These are phyloP conservation scores for Naematelia aurantialba DNA, from an alignment of 768 basidiomycete genomes.

Conservation along the genomic window DNA sequence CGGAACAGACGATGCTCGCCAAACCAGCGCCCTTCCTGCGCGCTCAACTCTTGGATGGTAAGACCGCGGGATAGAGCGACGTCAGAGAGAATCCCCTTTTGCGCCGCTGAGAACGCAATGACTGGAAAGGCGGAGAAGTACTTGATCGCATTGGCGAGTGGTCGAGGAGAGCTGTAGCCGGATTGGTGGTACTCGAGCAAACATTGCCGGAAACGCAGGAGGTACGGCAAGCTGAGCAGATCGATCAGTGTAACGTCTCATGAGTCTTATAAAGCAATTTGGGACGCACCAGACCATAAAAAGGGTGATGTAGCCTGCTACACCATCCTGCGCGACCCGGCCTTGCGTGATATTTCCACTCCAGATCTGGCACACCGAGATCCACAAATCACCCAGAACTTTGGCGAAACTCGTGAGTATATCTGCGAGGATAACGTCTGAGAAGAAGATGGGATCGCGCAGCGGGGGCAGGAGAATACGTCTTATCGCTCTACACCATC, in stretches of 20 bases:
- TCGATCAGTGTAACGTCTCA: conserved; percentile 2
- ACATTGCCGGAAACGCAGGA: conserved; percentile 91
- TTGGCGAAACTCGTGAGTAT: conserved; percentile 95
- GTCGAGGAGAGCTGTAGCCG: conserved; percentile 64
- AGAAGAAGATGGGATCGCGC: conserved; percentile 69
- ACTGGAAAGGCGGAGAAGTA: conserved; percentile 96
- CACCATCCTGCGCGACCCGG: conserved; percentile 62
- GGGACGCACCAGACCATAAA: conserved; percentile 74
- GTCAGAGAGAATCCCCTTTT: conserved; percentile 67
- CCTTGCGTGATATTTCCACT: conserved; percentile 71
- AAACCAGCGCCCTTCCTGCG: conserved; percentile 59
- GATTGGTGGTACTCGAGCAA: conserved; percentile 70
- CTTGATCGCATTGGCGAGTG: conserved; percentile 87
- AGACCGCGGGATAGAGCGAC: conserved; percentile 57
- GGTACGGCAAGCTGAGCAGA: conserved; percentile 69
- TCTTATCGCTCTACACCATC: conserved; percentile 59
- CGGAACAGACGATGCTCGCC: conserved; percentile 75
- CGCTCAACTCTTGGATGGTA: conserved; percentile 47
- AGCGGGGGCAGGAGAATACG: conserved; percentile 70
- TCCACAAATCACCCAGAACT: conserved; percentile 90
- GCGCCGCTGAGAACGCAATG: conserved; percentile 87
- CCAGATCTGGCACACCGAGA: conserved; percentile 80
- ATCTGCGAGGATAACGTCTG: conserved; percentile 90
- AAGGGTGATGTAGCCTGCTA: conserved; percentile 72
- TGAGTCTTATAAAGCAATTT: not conserved